A percentile compares a stretch with the other conserved stretches of the same genome.
Evolutionary conservation across 352 stramenopile genomes (phyloP).

Genomic region (Phytophthora sojae): DNA sequence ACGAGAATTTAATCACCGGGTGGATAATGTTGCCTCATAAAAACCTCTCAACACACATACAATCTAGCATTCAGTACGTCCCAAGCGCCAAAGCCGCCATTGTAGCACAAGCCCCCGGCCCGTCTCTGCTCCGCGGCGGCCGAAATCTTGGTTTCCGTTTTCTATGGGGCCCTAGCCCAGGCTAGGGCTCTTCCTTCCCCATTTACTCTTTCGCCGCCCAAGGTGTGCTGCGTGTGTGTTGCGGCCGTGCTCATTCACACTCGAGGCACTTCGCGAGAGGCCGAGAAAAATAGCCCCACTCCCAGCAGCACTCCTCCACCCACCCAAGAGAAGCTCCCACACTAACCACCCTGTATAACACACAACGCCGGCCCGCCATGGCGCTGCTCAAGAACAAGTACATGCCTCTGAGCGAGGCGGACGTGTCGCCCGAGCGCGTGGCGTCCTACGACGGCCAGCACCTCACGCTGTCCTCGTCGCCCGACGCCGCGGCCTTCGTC

Average conservation of each 20-base stretch:
- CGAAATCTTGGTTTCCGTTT: slow-evolving; percentile 2
- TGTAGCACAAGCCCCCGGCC: no score
- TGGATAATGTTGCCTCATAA: no score
- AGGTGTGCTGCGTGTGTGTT: background rate
- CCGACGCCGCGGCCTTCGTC: slow-evolving; percentile 52
- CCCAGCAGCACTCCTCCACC: no score
- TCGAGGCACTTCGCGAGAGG: no score
- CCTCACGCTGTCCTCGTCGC: slow-evolving; percentile 55
- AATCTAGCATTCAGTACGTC: no score
- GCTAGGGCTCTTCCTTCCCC: slow-evolving; percentile 8
- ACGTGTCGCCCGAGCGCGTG: slow-evolving; percentile 81
- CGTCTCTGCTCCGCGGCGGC: background rate
- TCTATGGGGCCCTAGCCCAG: background rate
- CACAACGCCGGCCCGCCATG: slow-evolving; percentile 4
- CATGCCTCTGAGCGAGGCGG: slow-evolving; percentile 87
- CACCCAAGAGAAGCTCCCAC: no score
- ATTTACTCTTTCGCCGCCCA: slow-evolving; percentile 35
- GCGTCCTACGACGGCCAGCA: slow-evolving; percentile 82
- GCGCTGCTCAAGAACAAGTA: slow-evolving; percentile 83
- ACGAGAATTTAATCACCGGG: no score
- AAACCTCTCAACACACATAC: no score
- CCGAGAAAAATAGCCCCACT: slow-evolving; percentile 15
- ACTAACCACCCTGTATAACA: no score
- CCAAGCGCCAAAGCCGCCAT: no score
- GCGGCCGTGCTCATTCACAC: no score